phyloP scores from a whole-genome alignment of 106 monocot species.

The Dactylorhiza incarnata region DNA sequence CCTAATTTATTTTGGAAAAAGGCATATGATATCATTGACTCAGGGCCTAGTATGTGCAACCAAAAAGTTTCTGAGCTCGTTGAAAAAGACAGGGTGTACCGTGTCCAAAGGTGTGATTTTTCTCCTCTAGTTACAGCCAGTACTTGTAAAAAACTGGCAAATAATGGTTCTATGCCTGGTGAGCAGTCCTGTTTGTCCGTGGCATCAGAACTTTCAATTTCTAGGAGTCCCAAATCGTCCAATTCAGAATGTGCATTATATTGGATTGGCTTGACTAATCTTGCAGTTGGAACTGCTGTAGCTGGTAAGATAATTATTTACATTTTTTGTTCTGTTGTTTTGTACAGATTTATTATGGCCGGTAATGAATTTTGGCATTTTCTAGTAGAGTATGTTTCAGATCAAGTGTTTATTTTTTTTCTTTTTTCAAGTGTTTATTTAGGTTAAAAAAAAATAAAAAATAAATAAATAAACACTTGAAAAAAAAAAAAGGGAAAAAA shows the following conservation, averaged over 20 bases:
- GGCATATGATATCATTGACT: constrained; percentile 59
- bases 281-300: constrained; percentile 47
- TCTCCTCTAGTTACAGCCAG: constrained; percentile 47
- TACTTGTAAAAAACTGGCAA: constrained; percentile 13
- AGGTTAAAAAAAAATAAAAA: too few relatives aligned
- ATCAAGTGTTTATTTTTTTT: too few relatives aligned
- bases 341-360: background rate
- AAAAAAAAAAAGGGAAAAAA: too few relatives aligned
- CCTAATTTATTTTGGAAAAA: constrained; percentile 82
- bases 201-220: constrained; percentile 7
- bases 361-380: background rate
- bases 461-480: too few relatives aligned
- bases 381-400: background rate
- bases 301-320: constrained; percentile 25
- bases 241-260: constrained; percentile 17
- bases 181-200: constrained; percentile 1
- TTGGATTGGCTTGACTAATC: constrained; percentile 76
- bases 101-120: constrained; percentile 49
- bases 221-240: constrained; percentile 11
- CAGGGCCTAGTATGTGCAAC: constrained; percentile 73
- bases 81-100: constrained; percentile 81
- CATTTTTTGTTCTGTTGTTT: background rate
- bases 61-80: constrained; percentile 65
- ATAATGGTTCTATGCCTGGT: background rate
- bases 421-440: background rate